Evolutionary conservation across 2,329 filamentous ascomycete genomes (phyloP).

Genomic region (Nectriaceae sp.): DNA sequence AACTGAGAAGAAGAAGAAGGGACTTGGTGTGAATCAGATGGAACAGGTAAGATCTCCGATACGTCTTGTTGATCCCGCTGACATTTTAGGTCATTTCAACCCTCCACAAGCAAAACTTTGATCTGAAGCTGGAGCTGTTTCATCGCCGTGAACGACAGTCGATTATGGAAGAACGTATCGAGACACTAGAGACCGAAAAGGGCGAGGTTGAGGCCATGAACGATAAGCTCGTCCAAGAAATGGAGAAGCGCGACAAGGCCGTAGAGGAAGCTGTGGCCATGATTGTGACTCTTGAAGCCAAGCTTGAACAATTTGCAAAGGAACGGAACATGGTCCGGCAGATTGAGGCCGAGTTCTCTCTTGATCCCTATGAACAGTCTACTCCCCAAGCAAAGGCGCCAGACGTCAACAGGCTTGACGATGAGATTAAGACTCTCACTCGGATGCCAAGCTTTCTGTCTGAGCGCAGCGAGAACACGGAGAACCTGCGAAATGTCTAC

Average conservation of each 20-base stretch:
- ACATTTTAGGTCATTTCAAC: constrained; percentile 60
- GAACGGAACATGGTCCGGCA: constrained; percentile 57
- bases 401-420: constrained; percentile 22
- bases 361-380: constrained; percentile 28
- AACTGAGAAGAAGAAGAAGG: constrained; percentile 50
- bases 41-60: constrained; percentile 56
- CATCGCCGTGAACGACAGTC: constrained; percentile 67
- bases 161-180: constrained; percentile 58
- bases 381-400: constrained; percentile 16
- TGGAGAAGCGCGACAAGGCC: constrained; percentile 70
- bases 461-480: constrained; percentile 58
- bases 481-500: constrained; percentile 63
- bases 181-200: constrained; percentile 55
- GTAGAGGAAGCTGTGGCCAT: constrained; percentile 70
- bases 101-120: constrained; percentile 76
- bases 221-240: constrained; percentile 57
- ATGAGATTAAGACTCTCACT: constrained; percentile 43
- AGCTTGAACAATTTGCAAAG: constrained; percentile 53
- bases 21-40: constrained; percentile 67
- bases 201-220: constrained; percentile 59
- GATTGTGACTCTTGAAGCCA: constrained; percentile 66
- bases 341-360: constrained; percentile 45
- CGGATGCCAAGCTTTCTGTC: constrained; percentile 68
- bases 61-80: background rate
- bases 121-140: constrained; percentile 72